Base-by-base conservation (phyloP, 1,139 yeast species). In the Sugiyamaella grinbergsii region DNA sequence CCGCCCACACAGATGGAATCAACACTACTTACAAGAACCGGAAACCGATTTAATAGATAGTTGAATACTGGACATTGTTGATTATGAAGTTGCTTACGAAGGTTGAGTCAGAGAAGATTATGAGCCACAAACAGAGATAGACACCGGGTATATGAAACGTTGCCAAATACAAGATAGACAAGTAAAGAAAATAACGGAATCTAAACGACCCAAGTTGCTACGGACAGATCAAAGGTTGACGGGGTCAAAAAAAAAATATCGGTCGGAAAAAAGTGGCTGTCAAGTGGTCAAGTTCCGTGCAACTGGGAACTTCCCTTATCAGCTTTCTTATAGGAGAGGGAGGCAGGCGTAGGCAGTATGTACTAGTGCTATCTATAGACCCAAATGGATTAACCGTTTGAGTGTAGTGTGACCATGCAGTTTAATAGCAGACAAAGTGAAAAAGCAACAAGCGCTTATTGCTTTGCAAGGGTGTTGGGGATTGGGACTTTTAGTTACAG, bases 41-140 rank as follows among this genome's bases (percentile, higher is more conserved):
- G 47, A 43, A 3, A 34, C 16, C 4, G 40, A 34, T 28, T 43
- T 43, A 34, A 43, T 34, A 13, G 47, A 43, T 34, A 43, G n/a
- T 34, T 43, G 47, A 19, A 43, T 43, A 42, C 31, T 42, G 16
- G 47, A 34, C 47, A 43, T 43, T n/a, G 45, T 13, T 41, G 42
- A 16, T 20, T 19, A 22, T 16, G 26, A 26, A 24, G 32, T n/a
- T 23, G 28, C 20, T 18, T 19, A 8, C 10, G 15, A 26, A 8
- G 29, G 24, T 10, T 16, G 2, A 26, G 22, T 13, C 34, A 24
- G 23, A 16, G 34, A 29, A 13, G 18, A 16, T 5, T 23, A 41
- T 8, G 33, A 6, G 32, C 8, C 19, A 19, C 36, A 13, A 32
- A 32, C 36, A 13, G 36, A 32, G 26, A 23, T n/a, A n/a, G n/a